Evolutionary conservation across 2,329 filamentous ascomycete species (phyloP), one percentile per base, ranked within the genome.

Genomic region (Madurella fahalii): DNA sequence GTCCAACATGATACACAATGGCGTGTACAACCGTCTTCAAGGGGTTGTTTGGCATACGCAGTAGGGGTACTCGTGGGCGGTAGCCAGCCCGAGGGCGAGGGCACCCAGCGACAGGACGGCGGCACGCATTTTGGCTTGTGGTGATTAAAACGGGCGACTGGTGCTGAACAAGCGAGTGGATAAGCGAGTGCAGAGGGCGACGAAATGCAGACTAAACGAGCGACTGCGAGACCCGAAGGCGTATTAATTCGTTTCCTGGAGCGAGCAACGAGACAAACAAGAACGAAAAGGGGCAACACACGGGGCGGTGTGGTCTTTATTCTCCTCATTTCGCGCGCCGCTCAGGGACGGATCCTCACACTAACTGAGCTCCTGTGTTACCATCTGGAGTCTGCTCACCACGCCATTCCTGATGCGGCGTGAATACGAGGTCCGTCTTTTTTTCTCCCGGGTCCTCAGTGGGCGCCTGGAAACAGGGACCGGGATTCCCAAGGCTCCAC

Each of bases 61-160:
- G 46, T 62, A 25, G 39, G 63, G 63, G 41, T 60, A 64, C 46
- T 56, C 40, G 53, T 56, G 55, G 54, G 60, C 63, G 17, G 45
- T 46, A 16, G 52, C 58, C 15, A 65, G 46, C 42, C 61, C 54
- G 39, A 60, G 41, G 44, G 61, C 60, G 12, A 65, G 43, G 47
- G 61, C 61, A 43, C 59, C 61, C 13, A 63, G 43, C 40, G 61
- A 53, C 32, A 64, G 50, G 47, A 47, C 44, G 50, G 47, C 49
- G 53, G 57, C 41, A 39, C 63, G 62, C 63, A 65, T 65, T 41
- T 49, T 54, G 32, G 17, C 37, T 34, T 25, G 25, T 25, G 25
- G 7, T 25, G 25, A 25, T 7, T 25, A 25, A 25, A 25, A 25
- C 25, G 25, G 43, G 44, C 46, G 31, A 40, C 31, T 47, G 41